phyloP scores from a whole-genome alignment of 2,329 filamentous ascomycete genomes.

The Tympanopsis confertula region DNA sequence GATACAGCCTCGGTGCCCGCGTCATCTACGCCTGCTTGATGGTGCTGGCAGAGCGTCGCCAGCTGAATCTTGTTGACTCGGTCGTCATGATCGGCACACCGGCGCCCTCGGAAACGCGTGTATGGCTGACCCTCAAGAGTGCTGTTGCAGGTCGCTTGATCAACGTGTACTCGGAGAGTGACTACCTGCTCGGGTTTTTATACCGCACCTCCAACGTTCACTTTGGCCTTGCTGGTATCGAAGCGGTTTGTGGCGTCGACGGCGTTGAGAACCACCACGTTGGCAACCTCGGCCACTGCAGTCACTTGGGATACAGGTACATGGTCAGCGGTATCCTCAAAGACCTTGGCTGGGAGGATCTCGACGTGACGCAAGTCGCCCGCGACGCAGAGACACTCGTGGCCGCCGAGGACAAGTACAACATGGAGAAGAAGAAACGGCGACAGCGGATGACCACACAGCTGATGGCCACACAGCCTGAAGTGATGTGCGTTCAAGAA shows the following conservation, averaged over 20 bases:
- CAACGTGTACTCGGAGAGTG: not conserved
- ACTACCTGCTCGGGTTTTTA: not conserved
- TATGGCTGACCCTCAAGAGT: slow-evolving; percentile 68
- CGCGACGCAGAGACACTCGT: not conserved
- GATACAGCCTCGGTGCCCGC: slow-evolving; percentile 48
- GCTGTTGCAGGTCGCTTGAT: slow-evolving; percentile 76
- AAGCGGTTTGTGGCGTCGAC: not conserved
- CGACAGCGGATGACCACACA: no score
- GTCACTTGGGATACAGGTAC: not conserved
- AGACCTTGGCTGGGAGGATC: not conserved
- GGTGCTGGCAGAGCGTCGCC: slow-evolving; percentile 44
- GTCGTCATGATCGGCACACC: slow-evolving; percentile 73
- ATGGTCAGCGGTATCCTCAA: not conserved
- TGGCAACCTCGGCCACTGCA: not conserved
- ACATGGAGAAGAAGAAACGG: no score
- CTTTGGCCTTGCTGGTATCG: not conserved
- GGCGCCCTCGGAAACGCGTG: slow-evolving; percentile 56
- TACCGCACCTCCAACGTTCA: not conserved
- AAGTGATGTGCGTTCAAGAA: no score
- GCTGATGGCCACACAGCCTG: no score
- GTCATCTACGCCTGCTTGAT: slow-evolving; percentile 54
- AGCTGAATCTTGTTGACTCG: slow-evolving; percentile 54
- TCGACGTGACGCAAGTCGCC: not conserved
- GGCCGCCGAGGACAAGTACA: not conserved
- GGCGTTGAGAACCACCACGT: not conserved